Evolutionary conservation across 495 filamentous ascomycete genomes (phyloP).

Genomic region (Aspergillus leporis): DNA sequence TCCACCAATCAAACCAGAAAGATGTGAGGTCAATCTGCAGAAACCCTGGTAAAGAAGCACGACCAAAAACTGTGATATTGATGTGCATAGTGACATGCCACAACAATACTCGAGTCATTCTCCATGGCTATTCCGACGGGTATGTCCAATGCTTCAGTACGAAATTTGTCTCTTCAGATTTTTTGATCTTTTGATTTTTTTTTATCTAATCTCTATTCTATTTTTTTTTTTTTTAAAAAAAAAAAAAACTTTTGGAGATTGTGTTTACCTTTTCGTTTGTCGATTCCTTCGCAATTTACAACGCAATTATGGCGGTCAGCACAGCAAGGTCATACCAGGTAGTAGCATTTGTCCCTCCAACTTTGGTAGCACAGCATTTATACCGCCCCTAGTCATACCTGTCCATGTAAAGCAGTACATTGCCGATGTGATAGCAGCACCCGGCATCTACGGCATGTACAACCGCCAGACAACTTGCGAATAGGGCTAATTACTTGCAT

Average conservation of each 20-base stretch:
- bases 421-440: neutral
- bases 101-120: neutral
- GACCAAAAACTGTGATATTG: neutral
- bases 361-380: too few species aligned
- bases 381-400: neutral
- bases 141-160: too few species aligned
- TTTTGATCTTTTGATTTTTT: too few species aligned
- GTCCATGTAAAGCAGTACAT: neutral
- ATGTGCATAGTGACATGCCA: slow-evolving; percentile 2
- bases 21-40: slow-evolving; percentile 9
- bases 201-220: too few species aligned
- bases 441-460: neutral
- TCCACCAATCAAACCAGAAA: neutral
- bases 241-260: too few species aligned
- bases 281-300: too few species aligned
- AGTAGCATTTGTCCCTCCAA: too few species aligned
- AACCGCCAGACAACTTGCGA: neutral
- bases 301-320: too few species aligned
- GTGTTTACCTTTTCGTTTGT: too few species aligned
- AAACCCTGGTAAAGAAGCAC: slow-evolving; percentile 2
- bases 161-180: neutral
- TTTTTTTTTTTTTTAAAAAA: too few species aligned
- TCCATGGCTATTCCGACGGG: neutral
- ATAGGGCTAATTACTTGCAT: neutral
- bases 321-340: too few species aligned